Percentiles rank a stretch among this genome's conserved stretches.
phyloP scores from a whole-genome alignment of 345 rosid species.

The Gossypium raimondii region DNA sequence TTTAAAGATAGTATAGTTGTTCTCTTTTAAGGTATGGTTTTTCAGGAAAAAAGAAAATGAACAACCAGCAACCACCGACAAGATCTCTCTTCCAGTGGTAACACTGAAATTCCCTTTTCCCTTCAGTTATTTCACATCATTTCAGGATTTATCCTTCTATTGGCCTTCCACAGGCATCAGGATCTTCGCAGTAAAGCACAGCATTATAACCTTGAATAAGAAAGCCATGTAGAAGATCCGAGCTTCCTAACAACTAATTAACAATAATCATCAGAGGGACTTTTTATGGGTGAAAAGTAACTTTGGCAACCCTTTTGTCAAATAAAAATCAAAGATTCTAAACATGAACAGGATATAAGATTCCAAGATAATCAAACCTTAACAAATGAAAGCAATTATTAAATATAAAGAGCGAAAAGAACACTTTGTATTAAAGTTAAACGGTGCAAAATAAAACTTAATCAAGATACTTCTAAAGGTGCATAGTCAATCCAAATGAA shows the following conservation, averaged over 20 bases:
- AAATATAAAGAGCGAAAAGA: constrained; percentile 2
- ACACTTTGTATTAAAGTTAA: not conserved
- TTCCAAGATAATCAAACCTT: not conserved
- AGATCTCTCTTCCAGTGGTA: constrained; percentile 2
- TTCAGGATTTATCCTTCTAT: not conserved
- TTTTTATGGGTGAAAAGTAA: constrained; percentile 2
- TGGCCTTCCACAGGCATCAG: not conserved
- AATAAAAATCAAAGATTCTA: constrained; percentile 13
- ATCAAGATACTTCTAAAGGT: not conserved
- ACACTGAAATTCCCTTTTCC: not conserved
- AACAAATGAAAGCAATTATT: not conserved
- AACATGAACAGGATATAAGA: not conserved
- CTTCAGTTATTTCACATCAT: not conserved
- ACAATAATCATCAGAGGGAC: not conserved
- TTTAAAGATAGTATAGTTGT: not conserved
- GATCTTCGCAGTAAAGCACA: constrained; percentile 8
- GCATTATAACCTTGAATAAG: not conserved
- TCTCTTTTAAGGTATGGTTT: not conserved
- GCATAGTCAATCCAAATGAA: constrained; percentile 5
- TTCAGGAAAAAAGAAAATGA: not conserved
- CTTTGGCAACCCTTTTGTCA: not conserved
- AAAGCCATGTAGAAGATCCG: constrained; percentile 3
- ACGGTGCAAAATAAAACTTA: not conserved
- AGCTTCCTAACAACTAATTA: constrained; percentile 11
- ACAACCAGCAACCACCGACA: not conserved